phyloP scores from a whole-genome alignment of 129 eudicot genomes.

The Tagetes erecta region DNA sequence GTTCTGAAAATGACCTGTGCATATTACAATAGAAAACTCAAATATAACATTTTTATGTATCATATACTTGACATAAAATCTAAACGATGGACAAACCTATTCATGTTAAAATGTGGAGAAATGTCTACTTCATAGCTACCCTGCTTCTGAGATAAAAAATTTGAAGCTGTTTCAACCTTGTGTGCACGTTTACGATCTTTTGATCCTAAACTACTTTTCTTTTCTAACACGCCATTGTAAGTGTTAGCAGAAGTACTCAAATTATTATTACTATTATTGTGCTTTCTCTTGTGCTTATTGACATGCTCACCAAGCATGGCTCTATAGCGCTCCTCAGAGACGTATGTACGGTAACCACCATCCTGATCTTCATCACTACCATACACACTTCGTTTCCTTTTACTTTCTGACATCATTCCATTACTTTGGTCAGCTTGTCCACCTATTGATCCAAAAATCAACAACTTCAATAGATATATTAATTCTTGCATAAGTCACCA shows the following conservation, averaged over 20 bases:
- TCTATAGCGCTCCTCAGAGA: conserved; percentile 81
- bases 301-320: conserved; percentile 94
- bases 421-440: conserved; percentile 53
- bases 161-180: conserved; percentile 40
- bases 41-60: neutral
- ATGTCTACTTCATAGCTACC: conserved; percentile 49
- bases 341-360: conserved; percentile 42
- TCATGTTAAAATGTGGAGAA: conserved; percentile 43
- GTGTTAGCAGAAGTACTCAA: conserved; percentile 42
- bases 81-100: conserved; percentile 49
- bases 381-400: conserved; percentile 50
- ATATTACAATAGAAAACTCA: conserved; percentile 15
- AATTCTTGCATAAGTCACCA: too few species aligned
- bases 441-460: conserved; percentile 43
- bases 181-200: conserved; percentile 57
- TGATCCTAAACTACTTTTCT: conserved; percentile 40
- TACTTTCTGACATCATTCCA: conserved; percentile 55
- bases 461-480: neutral
- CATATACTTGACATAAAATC: neutral
- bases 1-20: conserved; percentile 64
- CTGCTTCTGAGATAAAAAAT: conserved; percentile 42
- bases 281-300: conserved; percentile 75
- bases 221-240: conserved; percentile 39
- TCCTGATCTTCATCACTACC: conserved; percentile 79
- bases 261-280: conserved; percentile 33